phyloP scores from a whole-genome alignment of 148 eudicot genomes.

The Gaultheria prostrata region DNA sequence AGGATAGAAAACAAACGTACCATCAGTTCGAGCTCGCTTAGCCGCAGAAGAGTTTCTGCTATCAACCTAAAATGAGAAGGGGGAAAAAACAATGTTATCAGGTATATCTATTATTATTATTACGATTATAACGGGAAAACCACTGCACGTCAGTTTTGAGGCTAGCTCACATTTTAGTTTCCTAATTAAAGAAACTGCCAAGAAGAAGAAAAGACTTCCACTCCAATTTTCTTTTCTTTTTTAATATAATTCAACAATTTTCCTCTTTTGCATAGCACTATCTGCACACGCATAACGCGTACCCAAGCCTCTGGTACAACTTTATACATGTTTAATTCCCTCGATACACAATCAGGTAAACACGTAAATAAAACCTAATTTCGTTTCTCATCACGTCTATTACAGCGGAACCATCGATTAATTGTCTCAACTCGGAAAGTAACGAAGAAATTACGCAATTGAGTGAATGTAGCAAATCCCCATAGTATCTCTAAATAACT shows the following conservation, averaged over 20 bases:
- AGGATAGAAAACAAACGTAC: conserved; percentile 26
- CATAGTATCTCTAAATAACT: background rate
- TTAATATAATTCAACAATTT: too few relatives aligned
- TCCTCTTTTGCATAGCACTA: background rate
- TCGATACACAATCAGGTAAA: background rate
- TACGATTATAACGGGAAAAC: background rate
- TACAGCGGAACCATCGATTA: background rate
- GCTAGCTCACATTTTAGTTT: background rate
- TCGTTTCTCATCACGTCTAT: background rate
- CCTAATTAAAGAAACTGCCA: background rate
- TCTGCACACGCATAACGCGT: background rate
- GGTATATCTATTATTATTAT: background rate
- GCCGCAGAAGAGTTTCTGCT: conserved; percentile 75
- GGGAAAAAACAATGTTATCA: conserved; percentile 10
- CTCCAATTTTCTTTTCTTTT: background rate
- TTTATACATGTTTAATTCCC: background rate
- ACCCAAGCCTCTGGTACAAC: background rate
- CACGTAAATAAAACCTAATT: background rate
- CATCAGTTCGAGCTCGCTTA: conserved; percentile 92
- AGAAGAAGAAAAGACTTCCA: background rate
- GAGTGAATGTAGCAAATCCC: background rate
- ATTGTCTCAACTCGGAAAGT: background rate
- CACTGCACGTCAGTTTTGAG: background rate
- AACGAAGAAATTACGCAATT: background rate
- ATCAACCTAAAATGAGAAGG: conserved; percentile 52